Evolutionary conservation across 352 stramenopile species (phyloP).

Genomic region (Phytophthora cajani): DNA sequence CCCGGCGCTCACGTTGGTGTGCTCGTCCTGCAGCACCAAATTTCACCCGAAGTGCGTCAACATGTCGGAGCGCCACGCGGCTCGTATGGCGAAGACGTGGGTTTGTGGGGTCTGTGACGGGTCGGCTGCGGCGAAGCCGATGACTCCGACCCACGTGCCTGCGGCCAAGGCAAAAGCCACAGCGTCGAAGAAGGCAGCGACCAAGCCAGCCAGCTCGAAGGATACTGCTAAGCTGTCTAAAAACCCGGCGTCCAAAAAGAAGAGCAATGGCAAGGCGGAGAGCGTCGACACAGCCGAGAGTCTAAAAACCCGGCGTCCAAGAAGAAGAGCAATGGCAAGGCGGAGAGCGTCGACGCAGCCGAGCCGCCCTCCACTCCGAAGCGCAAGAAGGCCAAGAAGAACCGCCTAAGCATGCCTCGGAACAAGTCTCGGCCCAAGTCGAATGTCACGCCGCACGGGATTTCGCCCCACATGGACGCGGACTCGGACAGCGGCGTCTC

Average conservation of each 20-base stretch:
- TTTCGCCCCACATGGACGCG: conserved; percentile 51
- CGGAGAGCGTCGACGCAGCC: conserved; percentile 10
- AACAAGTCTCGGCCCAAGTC: conserved; percentile 37
- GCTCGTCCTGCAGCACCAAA: conserved; percentile 62
- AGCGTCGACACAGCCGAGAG: conserved; percentile 9
- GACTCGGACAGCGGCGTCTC: conserved; percentile 45
- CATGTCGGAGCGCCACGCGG: conserved; percentile 74
- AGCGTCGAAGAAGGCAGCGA: conserved; percentile 23
- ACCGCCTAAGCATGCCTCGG: conserved; percentile 35
- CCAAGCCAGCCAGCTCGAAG: conserved; percentile 24
- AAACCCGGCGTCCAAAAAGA: conserved; percentile 18
- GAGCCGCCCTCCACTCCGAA: conserved; percentile 14
- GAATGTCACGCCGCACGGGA: conserved; percentile 30
- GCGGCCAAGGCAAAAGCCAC: conserved; percentile 14
- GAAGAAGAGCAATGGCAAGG: conserved; percentile 25
- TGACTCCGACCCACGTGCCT: conserved; percentile 16
- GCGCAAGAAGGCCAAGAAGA: conserved; percentile 41
- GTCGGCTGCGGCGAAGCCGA: conserved; percentile 26
- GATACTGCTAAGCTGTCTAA: conserved; percentile 15
- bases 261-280: conserved; percentile 22
- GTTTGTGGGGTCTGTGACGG: conserved; percentile 40
- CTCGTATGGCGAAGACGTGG: conserved; percentile 59
- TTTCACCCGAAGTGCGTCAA: conserved; percentile 87
- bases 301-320: conserved; percentile 9
- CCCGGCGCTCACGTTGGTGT: conserved; percentile 59